Evolutionary conservation across 2,329 filamentous ascomycete genomes (phyloP).

Genomic region (Coleophoma eucalyptorum): DNA sequence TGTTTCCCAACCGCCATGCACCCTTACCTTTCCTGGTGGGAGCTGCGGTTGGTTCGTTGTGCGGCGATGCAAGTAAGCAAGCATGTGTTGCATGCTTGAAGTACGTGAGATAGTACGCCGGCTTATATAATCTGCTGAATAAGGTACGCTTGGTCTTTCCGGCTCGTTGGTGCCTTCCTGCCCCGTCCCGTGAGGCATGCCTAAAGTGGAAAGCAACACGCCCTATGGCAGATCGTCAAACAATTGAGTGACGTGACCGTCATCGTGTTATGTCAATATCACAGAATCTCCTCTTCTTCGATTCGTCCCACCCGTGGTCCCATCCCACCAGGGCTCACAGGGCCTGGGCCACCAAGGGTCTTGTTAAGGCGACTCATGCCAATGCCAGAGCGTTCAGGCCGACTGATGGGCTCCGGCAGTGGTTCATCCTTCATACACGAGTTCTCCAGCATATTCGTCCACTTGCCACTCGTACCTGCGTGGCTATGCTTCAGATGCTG

Average conservation of each 20-base stretch:
- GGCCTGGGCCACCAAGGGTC: neutral
- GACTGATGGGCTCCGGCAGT: constrained; percentile 37
- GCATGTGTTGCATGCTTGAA: neutral
- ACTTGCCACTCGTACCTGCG: constrained; percentile 92
- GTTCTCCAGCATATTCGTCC: constrained; percentile 97
- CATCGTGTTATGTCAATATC: neutral
- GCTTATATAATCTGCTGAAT: neutral
- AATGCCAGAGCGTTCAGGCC: constrained; percentile 16
- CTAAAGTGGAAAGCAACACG: neutral
- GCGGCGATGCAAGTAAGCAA: neutral
- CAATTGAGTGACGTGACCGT: neutral
- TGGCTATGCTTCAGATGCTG: constrained; percentile 98
- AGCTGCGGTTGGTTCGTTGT: neutral
- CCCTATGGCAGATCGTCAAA: neutral
- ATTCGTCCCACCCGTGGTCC: neutral
- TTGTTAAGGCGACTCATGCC: constrained; percentile 1
- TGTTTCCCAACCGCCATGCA: neutral
- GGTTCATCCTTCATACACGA: constrained; percentile 92
- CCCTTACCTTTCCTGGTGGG: neutral
- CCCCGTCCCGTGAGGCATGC: neutral
- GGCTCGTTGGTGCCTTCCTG: neutral
- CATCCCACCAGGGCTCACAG: neutral
- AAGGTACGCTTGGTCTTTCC: neutral
- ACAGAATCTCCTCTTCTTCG: neutral
- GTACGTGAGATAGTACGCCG: neutral